Conservation (phyloP, 2,329 filamentous ascomycete species). For the Fusarium sp. region DNA sequence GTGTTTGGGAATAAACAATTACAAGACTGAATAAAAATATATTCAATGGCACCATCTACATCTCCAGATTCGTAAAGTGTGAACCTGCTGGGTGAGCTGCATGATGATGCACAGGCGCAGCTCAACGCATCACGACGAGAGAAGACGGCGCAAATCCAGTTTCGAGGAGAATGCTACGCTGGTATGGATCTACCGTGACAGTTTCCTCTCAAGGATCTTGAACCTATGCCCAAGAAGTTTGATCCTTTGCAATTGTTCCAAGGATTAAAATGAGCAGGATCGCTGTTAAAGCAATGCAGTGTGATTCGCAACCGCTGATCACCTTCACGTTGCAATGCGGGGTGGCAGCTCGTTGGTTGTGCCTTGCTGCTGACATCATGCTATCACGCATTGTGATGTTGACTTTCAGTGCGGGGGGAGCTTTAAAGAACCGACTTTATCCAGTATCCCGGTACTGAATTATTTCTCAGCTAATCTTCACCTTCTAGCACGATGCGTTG, state of each 20-base stretch:
- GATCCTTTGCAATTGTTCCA: neutral
- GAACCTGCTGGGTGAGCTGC: neutral
- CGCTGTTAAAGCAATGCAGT: neutral
- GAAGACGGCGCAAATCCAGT: neutral
- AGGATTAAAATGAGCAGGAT: neutral
- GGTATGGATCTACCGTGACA: neutral
- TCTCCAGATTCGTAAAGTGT: neutral
- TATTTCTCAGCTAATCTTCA: too few species aligned
- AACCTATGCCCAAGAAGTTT: neutral
- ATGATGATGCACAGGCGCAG: neutral
- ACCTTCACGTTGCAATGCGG: neutral
- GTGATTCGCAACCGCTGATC: neutral
- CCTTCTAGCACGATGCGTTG: conserved; percentile 16
- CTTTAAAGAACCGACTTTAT: neutral
- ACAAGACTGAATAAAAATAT: neutral
- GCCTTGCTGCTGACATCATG: neutral
- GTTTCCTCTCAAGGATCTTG: neutral
- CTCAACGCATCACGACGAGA: neutral
- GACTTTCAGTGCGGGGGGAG: neutral
- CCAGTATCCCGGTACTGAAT: neutral
- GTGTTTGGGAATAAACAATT: neutral
- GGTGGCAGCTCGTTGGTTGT: neutral
- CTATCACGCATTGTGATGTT: neutral
- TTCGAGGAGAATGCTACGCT: neutral
- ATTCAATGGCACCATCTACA: neutral